Base-by-base conservation (phyloP, 108 stramenopile species). In the Tribonema minus region DNA sequence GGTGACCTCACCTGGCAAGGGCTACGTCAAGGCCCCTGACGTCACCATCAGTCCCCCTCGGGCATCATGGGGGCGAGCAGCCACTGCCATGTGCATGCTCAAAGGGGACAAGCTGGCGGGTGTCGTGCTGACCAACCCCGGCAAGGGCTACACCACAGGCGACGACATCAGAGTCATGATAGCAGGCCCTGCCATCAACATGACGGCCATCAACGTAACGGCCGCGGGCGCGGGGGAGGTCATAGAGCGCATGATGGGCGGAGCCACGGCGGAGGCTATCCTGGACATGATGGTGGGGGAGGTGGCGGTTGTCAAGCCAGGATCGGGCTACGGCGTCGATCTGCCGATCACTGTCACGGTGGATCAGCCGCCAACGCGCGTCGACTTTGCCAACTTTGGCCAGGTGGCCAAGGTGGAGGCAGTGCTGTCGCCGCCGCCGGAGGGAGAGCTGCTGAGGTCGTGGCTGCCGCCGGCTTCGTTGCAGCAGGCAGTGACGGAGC, bases 81-180 rank as follows among this genome's bases (percentile, higher is more conserved):
- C 77, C 2, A 61, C 41, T 23, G 77, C 77, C 3, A 68, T 82
- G 23, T 46, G 71, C 63, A 72, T 61, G 15, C 25, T 82, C 28
- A 82, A 82, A 41, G 81, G 81, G 20, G 81, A 74, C 23, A 82
- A 72, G 64, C 72, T 82, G 34, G 72, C 65, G 39, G 71, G 81
- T 7, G 64, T 82, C 26, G 81, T 82, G 2, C 37, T 82, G 4
- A 72, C 81, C 28, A 40, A 74, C 29, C 64, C 64, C 7, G 81
- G 81, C 30, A 67, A 67, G 33, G 67, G 67, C 31, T 67, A 67
- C 39, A 67, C n/a, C 3, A 25, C n/a, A 34, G 7, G 9, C 25
- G 67, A 67, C 39, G 32, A 34, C 26, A 28, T 67, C n/a, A 34
- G 32, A 20, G 33, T 67, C 25, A 27, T 67, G 32, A 34, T 67